These are phyloP conservation scores for Epichloe aotearoae DNA, from an alignment of 2,329 filamentous ascomycete genomes.

Conservation along the genomic window DNA sequence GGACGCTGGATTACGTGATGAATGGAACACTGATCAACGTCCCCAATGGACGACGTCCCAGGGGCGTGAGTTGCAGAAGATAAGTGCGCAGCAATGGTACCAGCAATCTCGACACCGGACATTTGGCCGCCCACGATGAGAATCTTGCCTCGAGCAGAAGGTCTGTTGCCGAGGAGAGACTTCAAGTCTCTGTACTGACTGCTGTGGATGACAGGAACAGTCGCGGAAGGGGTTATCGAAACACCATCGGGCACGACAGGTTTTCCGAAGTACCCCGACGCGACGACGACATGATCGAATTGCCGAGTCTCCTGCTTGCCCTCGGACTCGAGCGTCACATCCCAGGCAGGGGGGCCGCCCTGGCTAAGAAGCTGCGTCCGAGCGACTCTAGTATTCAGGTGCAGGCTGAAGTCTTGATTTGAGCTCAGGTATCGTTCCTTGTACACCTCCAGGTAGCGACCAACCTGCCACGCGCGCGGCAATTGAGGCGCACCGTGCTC, in stretches of 20 bases:
- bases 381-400: conserved; percentile 35
- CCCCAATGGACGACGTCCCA: conserved; percentile 22
- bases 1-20: conserved; percentile 59
- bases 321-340: conserved; percentile 23
- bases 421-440: conserved; percentile 39
- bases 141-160: conserved; percentile 41
- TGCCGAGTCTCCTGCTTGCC: conserved; percentile 27
- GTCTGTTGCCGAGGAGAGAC: conserved; percentile 28
- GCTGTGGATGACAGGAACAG: conserved; percentile 51
- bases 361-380: conserved; percentile 20
- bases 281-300: conserved; percentile 61
- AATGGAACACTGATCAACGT: conserved; percentile 40
- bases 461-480: conserved; percentile 65
- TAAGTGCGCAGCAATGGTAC: conserved; percentile 56
- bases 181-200: conserved; percentile 47
- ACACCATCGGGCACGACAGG: conserved; percentile 36
- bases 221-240: conserved; percentile 14
- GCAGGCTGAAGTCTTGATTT: conserved; percentile 27
- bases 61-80: conserved; percentile 49
- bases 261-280: conserved; percentile 64
- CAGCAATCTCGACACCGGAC: conserved; percentile 67
- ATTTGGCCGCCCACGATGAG: conserved; percentile 70
- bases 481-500: conserved; percentile 46
- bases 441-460: conserved; percentile 58
- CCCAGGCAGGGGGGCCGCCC: conserved; percentile 23